phyloP scores from a whole-genome alignment of 805 yeast genomes.

The Lipomyces anomalus region DNA sequence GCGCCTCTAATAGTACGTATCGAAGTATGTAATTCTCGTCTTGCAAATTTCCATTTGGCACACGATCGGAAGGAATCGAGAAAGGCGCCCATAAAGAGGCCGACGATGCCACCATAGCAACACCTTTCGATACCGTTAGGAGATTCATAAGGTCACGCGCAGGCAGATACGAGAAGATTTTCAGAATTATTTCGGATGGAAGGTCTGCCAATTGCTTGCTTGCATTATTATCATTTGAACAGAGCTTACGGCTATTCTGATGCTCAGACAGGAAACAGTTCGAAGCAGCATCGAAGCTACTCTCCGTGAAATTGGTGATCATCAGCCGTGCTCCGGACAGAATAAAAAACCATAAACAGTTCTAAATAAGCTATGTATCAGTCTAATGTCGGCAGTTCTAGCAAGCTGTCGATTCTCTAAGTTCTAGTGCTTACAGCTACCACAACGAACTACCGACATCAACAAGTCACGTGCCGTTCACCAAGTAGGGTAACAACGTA shows the following conservation, averaged over 20 bases:
- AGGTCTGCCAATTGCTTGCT: too few species aligned
- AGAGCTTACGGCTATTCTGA: background rate
- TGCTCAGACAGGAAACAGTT: background rate
- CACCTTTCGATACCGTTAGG: constrained; percentile 8
- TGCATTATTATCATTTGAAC: too few species aligned
- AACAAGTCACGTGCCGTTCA: too few species aligned
- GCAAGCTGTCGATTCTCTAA: too few species aligned
- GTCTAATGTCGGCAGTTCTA: too few species aligned
- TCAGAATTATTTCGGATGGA: constrained; percentile 15
- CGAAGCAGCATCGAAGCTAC: background rate
- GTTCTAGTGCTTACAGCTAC: too few species aligned
- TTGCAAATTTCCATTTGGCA: too few species aligned
- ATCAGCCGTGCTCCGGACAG: background rate
- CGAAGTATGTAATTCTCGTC: constrained; percentile 15
- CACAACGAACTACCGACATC: too few species aligned
- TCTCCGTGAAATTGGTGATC: background rate
- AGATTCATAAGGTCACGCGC: constrained; percentile 10
- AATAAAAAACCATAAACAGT: constrained; percentile 1
- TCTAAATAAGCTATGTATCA: too few species aligned
- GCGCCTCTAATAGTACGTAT: constrained; percentile 11
- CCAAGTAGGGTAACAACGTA: too few species aligned
- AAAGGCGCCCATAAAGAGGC: constrained; percentile 14
- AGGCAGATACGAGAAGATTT: constrained; percentile 8
- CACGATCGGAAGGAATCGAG: background rate
- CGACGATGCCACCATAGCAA: constrained; percentile 9